Evolutionary conservation across 176 grass and related monocot genomes (phyloP), one percentile per base, ranked within the genome.

Genomic region (Eremochloa ophiuroides): DNA sequence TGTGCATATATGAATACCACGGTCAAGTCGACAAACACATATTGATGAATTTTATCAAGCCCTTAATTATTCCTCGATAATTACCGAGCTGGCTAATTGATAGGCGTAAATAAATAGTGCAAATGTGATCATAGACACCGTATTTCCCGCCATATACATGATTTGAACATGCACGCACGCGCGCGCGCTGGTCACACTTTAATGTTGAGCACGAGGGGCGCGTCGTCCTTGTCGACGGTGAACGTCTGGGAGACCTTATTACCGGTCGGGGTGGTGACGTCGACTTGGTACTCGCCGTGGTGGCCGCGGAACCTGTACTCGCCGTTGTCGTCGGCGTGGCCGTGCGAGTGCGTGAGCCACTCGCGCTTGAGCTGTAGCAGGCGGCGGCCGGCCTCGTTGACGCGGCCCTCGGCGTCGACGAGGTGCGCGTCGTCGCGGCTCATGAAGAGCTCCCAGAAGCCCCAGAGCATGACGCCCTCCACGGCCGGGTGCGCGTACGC

Each of bases 391-490:
- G 93, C 88, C 81, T 95, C 95, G 62, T 89, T 98, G 16, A 98
- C 48, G 23, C 91, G 74, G 3, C 95, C 84, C 50, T 98, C 90
- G 7, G 92, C 92, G 77, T 94, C 86, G 17, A 98, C 86, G 69
- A 98, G 77, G 80, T 94, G 74, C 11, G 80, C 80, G 11, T 85
- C 53, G 64, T 94, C 70, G 4, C 90, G 72, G 69, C 78, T 84
- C 96, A 91, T 91, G 88, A 89, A 99, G 75, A 95, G 67, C 72
- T 99, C 96, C 96, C 93, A 99, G 86, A 99, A 99, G 0, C 96
- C 96, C 96, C 91, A 93, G 27, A 95, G 82, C 88, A 99, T 77
- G 75, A 95, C 68, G n/a, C 96, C 96, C 34, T 99, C 85, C 38
- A 95, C 93, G 3, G 96, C 84, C 13, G 96, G 93, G 86, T 99